Percentiles rank a stretch among this genome's conserved stretches.
Conservation (phyloP, 2,329 filamentous ascomycete genomes). For the Phaeosphaeria sp. region DNA sequence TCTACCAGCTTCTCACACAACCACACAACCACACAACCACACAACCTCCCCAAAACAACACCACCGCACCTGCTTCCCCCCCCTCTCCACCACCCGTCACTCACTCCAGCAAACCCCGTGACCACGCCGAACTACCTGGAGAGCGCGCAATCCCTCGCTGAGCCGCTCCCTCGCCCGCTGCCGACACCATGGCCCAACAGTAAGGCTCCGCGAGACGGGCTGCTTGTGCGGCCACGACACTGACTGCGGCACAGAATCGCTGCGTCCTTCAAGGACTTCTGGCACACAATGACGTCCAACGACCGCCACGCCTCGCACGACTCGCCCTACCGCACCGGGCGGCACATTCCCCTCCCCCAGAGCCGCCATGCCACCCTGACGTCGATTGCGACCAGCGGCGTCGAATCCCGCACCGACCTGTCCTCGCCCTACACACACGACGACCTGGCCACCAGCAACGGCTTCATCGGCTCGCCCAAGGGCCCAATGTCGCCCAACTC, state of each 20-base stretch:
- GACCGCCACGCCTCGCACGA: constrained; percentile 90
- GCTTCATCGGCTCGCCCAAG: constrained; percentile 66
- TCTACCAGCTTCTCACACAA: no score
- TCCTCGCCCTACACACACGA: constrained; percentile 81
- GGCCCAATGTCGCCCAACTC: constrained; percentile 66
- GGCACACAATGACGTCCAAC: constrained; percentile 81
- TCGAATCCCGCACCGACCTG: constrained; percentile 87
- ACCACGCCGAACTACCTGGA: constrained; percentile 6
- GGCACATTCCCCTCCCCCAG: constrained; percentile 87
- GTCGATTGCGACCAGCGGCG: constrained; percentile 82
- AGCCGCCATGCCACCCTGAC: constrained; percentile 83
- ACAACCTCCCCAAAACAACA: constrained; percentile 7
- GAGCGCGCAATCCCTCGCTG: constrained; percentile 25
- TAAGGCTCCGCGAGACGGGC: constrained; percentile 25
- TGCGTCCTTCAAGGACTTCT: constrained; percentile 82
- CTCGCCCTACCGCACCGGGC: constrained; percentile 88
- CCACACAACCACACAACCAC: not conserved
- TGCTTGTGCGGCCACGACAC: constrained; percentile 16
- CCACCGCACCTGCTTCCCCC: constrained; percentile 6
- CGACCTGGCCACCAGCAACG: constrained; percentile 60
- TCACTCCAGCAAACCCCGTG: not conserved
- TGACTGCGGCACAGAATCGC: constrained; percentile 42
- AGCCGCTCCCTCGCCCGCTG: constrained; percentile 10
- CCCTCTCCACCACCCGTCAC: constrained; percentile 1
- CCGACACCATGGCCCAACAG: constrained; percentile 43